A percentile compares a stretch with the other conserved stretches of the same genome.
Evolutionary conservation across 345 rosid genomes (phyloP).

Genomic region (Gossypium mustelinum): DNA sequence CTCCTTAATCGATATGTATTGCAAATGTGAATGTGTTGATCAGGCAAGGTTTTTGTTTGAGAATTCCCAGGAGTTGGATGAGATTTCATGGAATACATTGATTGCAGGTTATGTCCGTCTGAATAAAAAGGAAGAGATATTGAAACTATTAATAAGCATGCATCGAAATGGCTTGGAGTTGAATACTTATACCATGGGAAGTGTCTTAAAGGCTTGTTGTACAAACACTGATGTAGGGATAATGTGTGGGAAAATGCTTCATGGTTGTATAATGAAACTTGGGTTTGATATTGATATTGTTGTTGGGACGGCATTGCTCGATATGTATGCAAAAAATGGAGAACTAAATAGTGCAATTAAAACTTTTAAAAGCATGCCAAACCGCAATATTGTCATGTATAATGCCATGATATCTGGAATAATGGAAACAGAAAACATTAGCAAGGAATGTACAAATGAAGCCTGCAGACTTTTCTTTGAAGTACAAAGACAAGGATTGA

Average conservation of each 20-base stretch:
- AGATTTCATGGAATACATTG: conserved; percentile 50
- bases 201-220: conserved; percentile 46
- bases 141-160: conserved; percentile 36
- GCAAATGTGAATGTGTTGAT: conserved; percentile 39
- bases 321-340: conserved; percentile 49
- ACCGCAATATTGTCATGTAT: conserved; percentile 43
- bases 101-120: conserved; percentile 42
- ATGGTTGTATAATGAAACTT: conserved; percentile 32
- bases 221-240: conserved; percentile 21
- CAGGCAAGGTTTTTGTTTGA: conserved; percentile 44
- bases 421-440: conserved; percentile 25
- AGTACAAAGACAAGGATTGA: conserved; percentile 37
- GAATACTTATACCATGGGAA: conserved; percentile 39
- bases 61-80: conserved; percentile 32
- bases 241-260: conserved; percentile 39
- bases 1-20: conserved; percentile 43
- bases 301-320: conserved; percentile 49
- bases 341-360: conserved; percentile 28
- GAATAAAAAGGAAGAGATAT: conserved; percentile 35
- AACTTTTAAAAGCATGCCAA: conserved; percentile 34
- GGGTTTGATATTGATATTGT: conserved; percentile 44
- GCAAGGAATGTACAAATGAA: conserved; percentile 26
- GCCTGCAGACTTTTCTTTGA: conserved; percentile 39
- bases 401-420: conserved; percentile 54
- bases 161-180: conserved; percentile 32